Base-by-base conservation (phyloP, 2,329 filamentous ascomycete species). In the Talaromyces sp. region DNA sequence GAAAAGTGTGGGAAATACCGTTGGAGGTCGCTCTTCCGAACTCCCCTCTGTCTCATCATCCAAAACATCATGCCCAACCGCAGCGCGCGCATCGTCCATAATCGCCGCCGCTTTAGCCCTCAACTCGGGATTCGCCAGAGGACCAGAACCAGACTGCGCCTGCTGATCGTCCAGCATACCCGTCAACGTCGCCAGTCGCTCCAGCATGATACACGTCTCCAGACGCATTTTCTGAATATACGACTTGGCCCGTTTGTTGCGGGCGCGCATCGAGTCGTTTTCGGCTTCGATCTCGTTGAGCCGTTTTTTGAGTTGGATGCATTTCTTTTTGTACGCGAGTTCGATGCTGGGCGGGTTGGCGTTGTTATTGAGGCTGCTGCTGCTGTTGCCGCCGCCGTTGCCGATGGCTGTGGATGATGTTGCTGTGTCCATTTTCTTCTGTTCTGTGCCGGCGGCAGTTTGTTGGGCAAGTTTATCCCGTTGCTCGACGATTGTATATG, bases 311-410 rank as follows among this genome's bases (percentile, higher is more conserved):
- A 99, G 85, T 69, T 96, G 90, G 72, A 97, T 91, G 76, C 93
- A 98, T 85, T 99, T 98, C 65, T 91, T 86, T 70, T 95, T 92
- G 78, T 98, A 99, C 56, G 93, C 93, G 73, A 93, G 89, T 77
- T 99, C 93, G 64, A 98, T 92, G 17, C 92, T 96, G 17, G 95
- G 93, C 21, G 93, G 91, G 60, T 87, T 83, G 80, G 73, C 62
- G 72, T 64, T 66, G 57, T 58, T 57, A 50, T 35, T 55, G 54
- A 13, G 58, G 43, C 43, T 46, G 41, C 41, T 21, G 19, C n/a
- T 24, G 46, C 10, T 62, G 43, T n/a, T 21, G 19, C 19, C 19
- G 21, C 14, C 14, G 24, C 43, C 38, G 50, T 8, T 26, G 31
- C 41, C 14, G 56, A 38, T 38, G 13, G 51, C 8, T 46, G 57